Percentiles rank a stretch among this genome's conserved stretches.
phyloP scores from a whole-genome alignment of 1,139 yeast species.

The Citeromyces hawaiiensis region DNA sequence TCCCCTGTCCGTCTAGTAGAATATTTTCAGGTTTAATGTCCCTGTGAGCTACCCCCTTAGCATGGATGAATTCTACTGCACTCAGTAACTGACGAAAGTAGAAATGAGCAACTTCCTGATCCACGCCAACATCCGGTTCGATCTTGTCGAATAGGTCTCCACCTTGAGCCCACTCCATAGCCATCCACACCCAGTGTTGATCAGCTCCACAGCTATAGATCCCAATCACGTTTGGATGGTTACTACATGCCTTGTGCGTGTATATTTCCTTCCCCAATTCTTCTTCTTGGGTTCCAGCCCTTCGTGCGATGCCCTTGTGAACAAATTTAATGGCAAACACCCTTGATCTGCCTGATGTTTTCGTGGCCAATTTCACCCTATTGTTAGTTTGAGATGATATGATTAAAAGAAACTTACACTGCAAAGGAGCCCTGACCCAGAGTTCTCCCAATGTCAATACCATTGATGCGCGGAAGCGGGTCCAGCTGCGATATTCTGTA shows the following conservation, averaged over 20 bases:
- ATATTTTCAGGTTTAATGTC: slow-evolving; percentile 88
- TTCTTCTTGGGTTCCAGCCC: slow-evolving; percentile 28
- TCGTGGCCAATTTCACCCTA: slow-evolving; percentile 15
- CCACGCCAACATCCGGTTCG: slow-evolving; percentile 62
- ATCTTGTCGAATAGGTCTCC: slow-evolving; percentile 66
- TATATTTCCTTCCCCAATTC: slow-evolving; percentile 36
- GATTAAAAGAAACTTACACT: slow-evolving; percentile 5
- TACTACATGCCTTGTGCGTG: slow-evolving; percentile 39
- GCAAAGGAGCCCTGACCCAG: slow-evolving; percentile 22
- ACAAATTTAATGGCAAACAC: slow-evolving; percentile 45
- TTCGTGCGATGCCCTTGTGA: slow-evolving; percentile 30
- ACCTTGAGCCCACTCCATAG: slow-evolving; percentile 53
- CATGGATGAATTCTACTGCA: slow-evolving; percentile 47
- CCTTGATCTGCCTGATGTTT: slow-evolving; percentile 13
- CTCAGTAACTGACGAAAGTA: slow-evolving; percentile 50
- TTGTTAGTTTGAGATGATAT: not conserved
- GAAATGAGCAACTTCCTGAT: slow-evolving; percentile 51
- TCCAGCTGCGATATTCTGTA: slow-evolving; percentile 16
- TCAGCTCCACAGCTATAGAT: slow-evolving; percentile 38
- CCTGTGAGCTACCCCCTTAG: slow-evolving; percentile 69
- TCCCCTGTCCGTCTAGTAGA: slow-evolving; percentile 54
- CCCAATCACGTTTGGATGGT: slow-evolving; percentile 43
- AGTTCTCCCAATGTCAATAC: slow-evolving; percentile 16
- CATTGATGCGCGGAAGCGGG: slow-evolving; percentile 14
- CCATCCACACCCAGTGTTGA: slow-evolving; percentile 42